Conservation (phyloP, 768 basidiomycete species). For the Austroboletus eburneus region DNA sequence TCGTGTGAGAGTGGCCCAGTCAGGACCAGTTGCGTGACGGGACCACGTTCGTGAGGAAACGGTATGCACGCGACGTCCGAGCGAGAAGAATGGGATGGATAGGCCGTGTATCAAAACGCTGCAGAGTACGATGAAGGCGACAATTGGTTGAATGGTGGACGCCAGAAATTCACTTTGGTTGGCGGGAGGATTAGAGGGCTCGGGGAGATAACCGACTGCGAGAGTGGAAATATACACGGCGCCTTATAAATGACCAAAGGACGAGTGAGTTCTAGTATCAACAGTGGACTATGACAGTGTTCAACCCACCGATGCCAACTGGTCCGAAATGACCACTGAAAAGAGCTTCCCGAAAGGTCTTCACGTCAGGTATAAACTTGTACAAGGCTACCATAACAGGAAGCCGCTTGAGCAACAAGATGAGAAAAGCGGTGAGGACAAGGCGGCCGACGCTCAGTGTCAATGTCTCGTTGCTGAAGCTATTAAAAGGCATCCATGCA, state of each 20-base stretch:
- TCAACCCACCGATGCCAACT: conserved; percentile 61
- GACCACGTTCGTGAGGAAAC: conserved; percentile 83
- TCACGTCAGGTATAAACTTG: conserved; percentile 93
- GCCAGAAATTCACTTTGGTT: conserved; percentile 63
- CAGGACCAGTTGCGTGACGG: conserved; percentile 65
- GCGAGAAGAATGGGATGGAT: conserved; percentile 92
- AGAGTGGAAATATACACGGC: conserved; percentile 92
- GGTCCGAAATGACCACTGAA: conserved; percentile 97
- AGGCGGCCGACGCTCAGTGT: conserved; percentile 82
- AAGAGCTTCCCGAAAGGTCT: conserved; percentile 88
- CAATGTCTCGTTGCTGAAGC: conserved; percentile 61
- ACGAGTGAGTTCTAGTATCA: conserved; percentile 3
- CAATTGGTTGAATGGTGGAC: conserved; percentile 84
- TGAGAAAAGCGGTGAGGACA: conserved; percentile 73
- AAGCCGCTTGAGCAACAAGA: conserved; percentile 79
- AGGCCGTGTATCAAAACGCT: conserved; percentile 87
- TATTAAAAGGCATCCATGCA: conserved; percentile 93
- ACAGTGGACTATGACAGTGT: too few species aligned
- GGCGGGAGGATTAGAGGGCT: conserved; percentile 40
- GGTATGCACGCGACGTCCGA: conserved; percentile 86
- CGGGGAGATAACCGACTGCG: conserved; percentile 58
- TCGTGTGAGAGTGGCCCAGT: conserved; percentile 79
- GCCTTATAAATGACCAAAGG: conserved; percentile 37
- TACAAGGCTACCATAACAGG: conserved; percentile 83
- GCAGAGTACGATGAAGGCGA: conserved; percentile 90